Evolutionary conservation across 306 rosid species (phyloP).

Genomic region (Parietaria judaica): DNA sequence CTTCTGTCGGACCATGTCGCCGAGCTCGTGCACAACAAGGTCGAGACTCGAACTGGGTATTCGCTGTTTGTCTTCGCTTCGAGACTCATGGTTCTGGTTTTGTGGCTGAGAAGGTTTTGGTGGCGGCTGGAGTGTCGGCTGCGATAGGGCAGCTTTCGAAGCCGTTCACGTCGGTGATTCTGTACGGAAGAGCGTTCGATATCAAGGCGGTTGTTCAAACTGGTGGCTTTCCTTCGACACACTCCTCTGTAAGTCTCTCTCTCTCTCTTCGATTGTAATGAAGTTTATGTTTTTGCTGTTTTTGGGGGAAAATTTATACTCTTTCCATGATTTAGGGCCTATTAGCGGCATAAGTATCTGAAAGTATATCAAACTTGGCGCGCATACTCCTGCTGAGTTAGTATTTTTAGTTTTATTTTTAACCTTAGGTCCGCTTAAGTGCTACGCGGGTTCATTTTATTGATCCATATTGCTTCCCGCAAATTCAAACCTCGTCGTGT

Average conservation of each 20-base stretch:
- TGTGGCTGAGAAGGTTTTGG: slow-evolving; percentile 41
- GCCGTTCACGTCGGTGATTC: slow-evolving; percentile 58
- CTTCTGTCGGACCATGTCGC: slow-evolving; percentile 29
- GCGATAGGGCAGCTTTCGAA: slow-evolving; percentile 75
- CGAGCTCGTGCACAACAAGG: slow-evolving; percentile 76
- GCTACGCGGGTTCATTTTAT: too few species aligned
- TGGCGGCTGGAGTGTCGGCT: slow-evolving; percentile 62
- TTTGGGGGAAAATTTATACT: not conserved
- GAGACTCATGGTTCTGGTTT: not conserved
- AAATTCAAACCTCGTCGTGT: too few species aligned
- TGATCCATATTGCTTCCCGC: too few species aligned
- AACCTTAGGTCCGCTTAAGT: too few species aligned
- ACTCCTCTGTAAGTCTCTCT: slow-evolving; percentile 63
- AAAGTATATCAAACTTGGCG: not conserved
- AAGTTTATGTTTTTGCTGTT: not conserved
- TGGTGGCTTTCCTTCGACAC: slow-evolving; percentile 93
- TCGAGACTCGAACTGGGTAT: slow-evolving; percentile 19
- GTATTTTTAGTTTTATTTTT: too few species aligned
- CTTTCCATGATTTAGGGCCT: too few species aligned
- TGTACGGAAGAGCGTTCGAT: slow-evolving; percentile 66
- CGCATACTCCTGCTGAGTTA: too few species aligned
- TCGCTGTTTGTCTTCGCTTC: not conserved
- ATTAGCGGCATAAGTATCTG: not conserved
- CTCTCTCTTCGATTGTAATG: not conserved
- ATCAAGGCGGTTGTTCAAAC: slow-evolving; percentile 49